phyloP scores from a whole-genome alignment of 2,329 filamentous ascomycete species.

The Talaromyces verruculosus region DNA sequence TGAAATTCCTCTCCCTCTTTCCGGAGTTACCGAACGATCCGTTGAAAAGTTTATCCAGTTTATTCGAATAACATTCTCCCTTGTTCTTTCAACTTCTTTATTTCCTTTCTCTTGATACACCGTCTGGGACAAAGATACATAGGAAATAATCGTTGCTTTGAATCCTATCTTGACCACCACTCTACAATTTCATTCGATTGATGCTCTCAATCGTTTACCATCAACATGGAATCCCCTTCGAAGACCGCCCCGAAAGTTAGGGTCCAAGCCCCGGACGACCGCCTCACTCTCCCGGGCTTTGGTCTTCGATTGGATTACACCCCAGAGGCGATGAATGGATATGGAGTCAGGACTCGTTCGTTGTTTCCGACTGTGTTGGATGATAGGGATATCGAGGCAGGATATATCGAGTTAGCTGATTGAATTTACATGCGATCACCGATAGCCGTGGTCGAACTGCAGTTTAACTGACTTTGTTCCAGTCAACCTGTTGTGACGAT shows the following conservation, averaged over 20 bases:
- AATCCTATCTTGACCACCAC: not conserved
- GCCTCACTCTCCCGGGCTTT: constrained; percentile 35
- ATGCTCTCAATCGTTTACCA: not conserved
- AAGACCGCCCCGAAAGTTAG: constrained; percentile 5
- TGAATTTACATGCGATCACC: not conserved
- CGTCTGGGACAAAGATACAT: not conserved
- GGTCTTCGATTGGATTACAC: constrained; percentile 34
- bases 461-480: not conserved
- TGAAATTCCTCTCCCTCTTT: not conserved
- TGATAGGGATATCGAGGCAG: constrained; percentile 32
- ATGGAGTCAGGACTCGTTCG: constrained; percentile 31
- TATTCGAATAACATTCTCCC: not conserved
- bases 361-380: constrained; percentile 37
- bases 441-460: not conserved
- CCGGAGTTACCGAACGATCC: constrained; percentile 17
- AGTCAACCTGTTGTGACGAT: constrained; percentile 35
- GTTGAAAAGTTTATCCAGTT: constrained; percentile 6
- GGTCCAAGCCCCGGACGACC: constrained; percentile 19
- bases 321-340: constrained; percentile 29
- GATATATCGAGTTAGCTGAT: constrained; percentile 31
- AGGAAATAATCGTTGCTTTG: not conserved
- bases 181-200: not conserved
- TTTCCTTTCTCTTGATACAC: not conserved
- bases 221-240: constrained; percentile 14
- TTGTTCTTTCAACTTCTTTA: not conserved